Percentiles rank a stretch among this genome's conserved stretches.
These are phyloP conservation scores for Schizosaccharomyces cryophilus DNA, from an alignment of 805 yeast genomes.

Conservation along the genomic window DNA sequence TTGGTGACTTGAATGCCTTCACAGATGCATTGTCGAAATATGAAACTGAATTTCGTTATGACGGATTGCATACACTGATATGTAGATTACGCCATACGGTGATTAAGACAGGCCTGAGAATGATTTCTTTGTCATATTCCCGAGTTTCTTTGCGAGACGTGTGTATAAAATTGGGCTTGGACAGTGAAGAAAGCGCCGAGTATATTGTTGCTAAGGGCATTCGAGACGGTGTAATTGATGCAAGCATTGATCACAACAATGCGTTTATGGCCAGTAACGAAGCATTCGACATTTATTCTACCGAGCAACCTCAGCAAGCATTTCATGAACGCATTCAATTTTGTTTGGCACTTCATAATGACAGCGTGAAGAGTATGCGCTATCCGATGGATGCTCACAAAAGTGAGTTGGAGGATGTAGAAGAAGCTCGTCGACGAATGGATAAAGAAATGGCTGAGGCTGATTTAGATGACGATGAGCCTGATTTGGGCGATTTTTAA, in stretches of 20 bases:
- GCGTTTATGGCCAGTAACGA: constrained; percentile 86
- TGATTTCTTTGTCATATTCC: constrained; percentile 73
- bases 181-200: constrained; percentile 87
- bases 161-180: constrained; percentile 74
- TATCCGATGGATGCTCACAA: constrained; percentile 40
- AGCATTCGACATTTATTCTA: constrained; percentile 61
- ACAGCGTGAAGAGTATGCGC: constrained; percentile 82
- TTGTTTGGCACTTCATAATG: constrained; percentile 73
- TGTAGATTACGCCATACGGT: constrained; percentile 85
- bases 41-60: constrained; percentile 37
- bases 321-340: constrained; percentile 86
- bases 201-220: constrained; percentile 91
- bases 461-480: constrained; percentile 21
- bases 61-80: constrained; percentile 63
- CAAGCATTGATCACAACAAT: constrained; percentile 66
- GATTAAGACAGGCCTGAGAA: constrained; percentile 89
- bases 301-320: constrained; percentile 62
- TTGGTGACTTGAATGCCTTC: constrained; percentile 70
- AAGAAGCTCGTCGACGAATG: constrained; percentile 28
- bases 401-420: constrained; percentile 25
- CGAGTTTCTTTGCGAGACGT: constrained; percentile 79
- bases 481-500: constrained; percentile 8
- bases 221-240: constrained; percentile 92
- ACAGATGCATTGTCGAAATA: constrained; percentile 42
- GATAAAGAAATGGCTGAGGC: constrained; percentile 26